These are phyloP conservation scores for Colletotrichum scovillei DNA, from an alignment of 2,329 filamentous ascomycete genomes.

Conservation along the genomic window DNA sequence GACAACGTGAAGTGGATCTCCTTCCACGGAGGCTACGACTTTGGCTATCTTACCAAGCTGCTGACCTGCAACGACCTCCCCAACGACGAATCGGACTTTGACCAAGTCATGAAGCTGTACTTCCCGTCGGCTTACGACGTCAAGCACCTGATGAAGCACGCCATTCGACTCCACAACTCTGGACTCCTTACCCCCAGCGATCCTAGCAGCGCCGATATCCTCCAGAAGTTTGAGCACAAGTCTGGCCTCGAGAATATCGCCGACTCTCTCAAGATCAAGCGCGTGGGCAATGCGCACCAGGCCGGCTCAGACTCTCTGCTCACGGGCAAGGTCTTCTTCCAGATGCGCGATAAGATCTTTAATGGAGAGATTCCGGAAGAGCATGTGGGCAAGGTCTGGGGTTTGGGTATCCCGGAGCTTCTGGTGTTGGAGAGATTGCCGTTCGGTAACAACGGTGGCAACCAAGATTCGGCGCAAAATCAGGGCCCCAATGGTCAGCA, in stretches of 20 bases:
- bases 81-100: conserved; percentile 90
- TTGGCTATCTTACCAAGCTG: conserved; percentile 96
- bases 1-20: conserved; percentile 95
- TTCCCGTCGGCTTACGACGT: conserved; percentile 96
- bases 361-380: conserved; percentile 83
- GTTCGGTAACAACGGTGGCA: conserved; percentile 46
- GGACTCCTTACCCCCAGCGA: conserved; percentile 73
- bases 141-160: conserved; percentile 95
- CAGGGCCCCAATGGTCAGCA: conserved; percentile 50
- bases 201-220: conserved; percentile 75
- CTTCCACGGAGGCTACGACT: conserved; percentile 98
- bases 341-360: conserved; percentile 89
- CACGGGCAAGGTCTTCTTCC: conserved; percentile 95
- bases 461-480: conserved; percentile 49
- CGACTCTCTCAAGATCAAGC: conserved; percentile 90
- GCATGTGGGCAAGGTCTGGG: conserved; percentile 92
- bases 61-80: conserved; percentile 86
- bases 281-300: conserved; percentile 88
- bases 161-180: conserved; percentile 75
- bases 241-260: conserved; percentile 94
- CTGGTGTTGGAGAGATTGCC: conserved; percentile 49
- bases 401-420: conserved; percentile 80
- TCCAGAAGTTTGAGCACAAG: conserved; percentile 89
- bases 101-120: conserved; percentile 88
- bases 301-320: conserved; percentile 94